Percentiles rank a stretch among this genome's conserved stretches.
Conservation (phyloP, 345 rosid genomes). For the Citrus sp. region DNA sequence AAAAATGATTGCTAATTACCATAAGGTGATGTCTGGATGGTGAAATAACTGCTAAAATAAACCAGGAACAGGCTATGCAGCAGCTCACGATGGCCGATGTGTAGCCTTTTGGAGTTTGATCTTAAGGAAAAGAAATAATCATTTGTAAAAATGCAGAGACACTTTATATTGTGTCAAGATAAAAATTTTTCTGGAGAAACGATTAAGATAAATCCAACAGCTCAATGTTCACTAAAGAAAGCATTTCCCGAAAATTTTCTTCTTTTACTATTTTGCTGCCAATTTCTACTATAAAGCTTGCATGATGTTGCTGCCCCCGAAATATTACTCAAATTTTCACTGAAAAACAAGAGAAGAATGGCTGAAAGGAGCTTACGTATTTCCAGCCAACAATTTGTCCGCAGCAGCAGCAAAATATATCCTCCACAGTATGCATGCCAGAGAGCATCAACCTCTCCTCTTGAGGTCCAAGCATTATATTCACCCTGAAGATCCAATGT, state of each 20-base stretch:
- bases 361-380: conserved; percentile 29
- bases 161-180: neutral
- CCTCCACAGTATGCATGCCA: conserved; percentile 46
- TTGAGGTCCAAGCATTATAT: conserved; percentile 27
- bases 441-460: conserved; percentile 44
- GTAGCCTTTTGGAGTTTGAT: neutral
- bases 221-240: neutral
- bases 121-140: neutral
- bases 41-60: neutral
- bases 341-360: neutral
- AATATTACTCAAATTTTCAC: neutral
- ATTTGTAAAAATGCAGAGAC: neutral
- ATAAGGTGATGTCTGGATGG: neutral
- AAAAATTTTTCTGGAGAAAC: neutral
- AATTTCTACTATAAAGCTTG: neutral
- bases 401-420: conserved; percentile 44
- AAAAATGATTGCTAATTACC: neutral
- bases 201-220: neutral
- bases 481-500: conserved; percentile 25
- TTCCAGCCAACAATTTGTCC: conserved; percentile 53
- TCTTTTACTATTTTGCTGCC: neutral
- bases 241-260: neutral
- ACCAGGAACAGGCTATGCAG: neutral
- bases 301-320: neutral
- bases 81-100: neutral